Base-by-base conservation (phyloP, 441 rosid genomes). In the Syzygium malaccense region DNA sequence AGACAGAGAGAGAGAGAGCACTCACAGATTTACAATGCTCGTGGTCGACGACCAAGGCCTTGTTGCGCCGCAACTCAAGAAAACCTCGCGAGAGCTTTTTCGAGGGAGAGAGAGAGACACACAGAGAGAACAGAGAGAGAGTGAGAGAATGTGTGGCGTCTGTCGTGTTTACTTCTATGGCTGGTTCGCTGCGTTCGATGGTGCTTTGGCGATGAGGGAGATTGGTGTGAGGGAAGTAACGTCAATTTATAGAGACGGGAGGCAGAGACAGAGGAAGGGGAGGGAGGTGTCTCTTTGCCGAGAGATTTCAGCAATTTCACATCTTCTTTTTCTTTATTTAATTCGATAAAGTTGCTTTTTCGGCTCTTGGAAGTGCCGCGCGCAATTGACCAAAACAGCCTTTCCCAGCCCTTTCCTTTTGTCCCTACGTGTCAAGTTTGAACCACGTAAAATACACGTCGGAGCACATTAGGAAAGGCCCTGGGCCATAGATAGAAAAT, bases 211-310 rank as follows among this genome's bases (percentile, higher is more conserved):
- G 48, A 68, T 68, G 14, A 33, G 79, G 14, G 79, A 19, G 79
- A 19, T 12, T 68, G 83, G 26, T 3, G 51, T 23, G 80, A 37
- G 25, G n/a, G 28, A 71, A 20, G 83, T 20, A 20, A 71, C 51
- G 49, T 37, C 49, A 71, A 37, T 71, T 37, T 71, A 71, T 71
- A 71, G 83, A 71, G 5, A 23, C 23, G 51, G 51, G n/a, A 13
- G 20, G 17, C 57, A 51, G 32, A 45, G 64, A 84, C 49, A 84
- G 54, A 32, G 45, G 71, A 23, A 7, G 19, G 14, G 19, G 80
- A 55, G 85, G 56, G 85, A 71, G 86, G 60, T 86, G 83, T 88
- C 89, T 88, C 88, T 89, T 90, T 86, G 88, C 89, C 23, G 41
- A 55, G 68, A 14, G 60, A 30, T 17, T 86, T 14, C 48, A 89